phyloP scores from a whole-genome alignment of 371 early-diverging fungal genomes.

The Rhizomucor pusillus region DNA sequence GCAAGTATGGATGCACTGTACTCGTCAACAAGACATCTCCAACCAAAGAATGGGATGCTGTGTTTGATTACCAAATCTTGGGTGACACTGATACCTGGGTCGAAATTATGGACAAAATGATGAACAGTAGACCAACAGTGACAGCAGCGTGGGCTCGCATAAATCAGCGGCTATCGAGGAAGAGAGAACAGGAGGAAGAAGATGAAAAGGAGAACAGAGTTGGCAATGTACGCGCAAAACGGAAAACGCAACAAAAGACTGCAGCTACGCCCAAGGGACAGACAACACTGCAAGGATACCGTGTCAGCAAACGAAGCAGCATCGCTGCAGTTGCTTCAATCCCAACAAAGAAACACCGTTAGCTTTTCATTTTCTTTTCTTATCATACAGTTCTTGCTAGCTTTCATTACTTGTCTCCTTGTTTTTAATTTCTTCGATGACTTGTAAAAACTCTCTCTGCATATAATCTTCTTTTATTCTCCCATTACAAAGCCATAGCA shows the following conservation, averaged over 20 bases:
- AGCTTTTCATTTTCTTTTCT: too few relatives aligned
- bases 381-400: too few relatives aligned
- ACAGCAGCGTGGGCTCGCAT: conserved; percentile 22
- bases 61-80: conserved; percentile 87
- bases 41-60: conserved; percentile 77
- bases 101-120: conserved; percentile 5
- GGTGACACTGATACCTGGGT: conserved; percentile 80
- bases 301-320: conserved; percentile 6
- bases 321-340: too few relatives aligned
- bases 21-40: conserved; percentile 64
- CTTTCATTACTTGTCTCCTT: too few relatives aligned
- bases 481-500: too few relatives aligned
- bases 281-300: conserved; percentile 10
- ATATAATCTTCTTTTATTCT: too few relatives aligned
- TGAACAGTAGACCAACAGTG: conserved; percentile 7
- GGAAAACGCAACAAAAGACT: conserved; percentile 7
- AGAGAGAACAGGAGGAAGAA: conserved; percentile 28
- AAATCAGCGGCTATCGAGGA: conserved; percentile 23
- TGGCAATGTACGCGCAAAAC: conserved; percentile 15
- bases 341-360: too few relatives aligned
- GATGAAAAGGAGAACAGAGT: conserved; percentile 22
- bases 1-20: conserved; percentile 50
- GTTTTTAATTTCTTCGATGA: too few relatives aligned
- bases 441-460: too few relatives aligned
- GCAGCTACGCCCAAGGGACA: conserved; percentile 2